Evolutionary conservation across 2,329 filamentous ascomycete species (phyloP), one percentile per base, ranked within the genome.

Genomic region (Ampelomyces quisqualis): DNA sequence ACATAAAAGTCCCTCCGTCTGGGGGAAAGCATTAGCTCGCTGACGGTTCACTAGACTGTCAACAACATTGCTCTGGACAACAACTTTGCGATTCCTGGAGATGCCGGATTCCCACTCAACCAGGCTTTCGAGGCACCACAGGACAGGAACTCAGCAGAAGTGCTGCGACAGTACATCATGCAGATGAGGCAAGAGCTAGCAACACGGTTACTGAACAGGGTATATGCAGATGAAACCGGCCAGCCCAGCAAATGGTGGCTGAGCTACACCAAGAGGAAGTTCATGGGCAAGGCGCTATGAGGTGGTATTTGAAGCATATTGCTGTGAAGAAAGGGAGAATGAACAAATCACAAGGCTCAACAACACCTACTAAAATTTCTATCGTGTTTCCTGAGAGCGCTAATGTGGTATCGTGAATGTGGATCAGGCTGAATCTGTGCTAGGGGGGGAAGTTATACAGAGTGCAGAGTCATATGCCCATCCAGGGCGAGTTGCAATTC

Each of bases 251-350:
- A 84, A 42, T 97, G 91, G 88, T 98, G 93, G 93, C 73, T 98
- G 69, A 97, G 93, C 77, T 98, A 96, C 70, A 88, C 88, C 38
- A 97, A 97, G 84, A 85, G 93, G 74, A 96, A 96, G 82, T 98
- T 98, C 68, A 97, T 98, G 93, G 90, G 90, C 69, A 97, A 97
- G 82, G 64, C 71, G 14, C 55, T 70, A 55, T 68, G 62, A 34
- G 13, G 6, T 13, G 26, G 5, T 28, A 28, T 11, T 14, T 8
- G n/a, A 28, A 28, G 15, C 13, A 13, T 11, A 28, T 11, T 14
- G 8, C 13, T 13, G 13, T 4, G 4, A 14, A 5, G 26, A 4
- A 4, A 28, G 6, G 7, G 13, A 5, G 15, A 26, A 14, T 28
- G n/a, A 28, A 28, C n/a, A 28, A 28, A 11, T 28, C 8, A 7